phyloP scores from a whole-genome alignment of 306 rosid genomes.

The Astragalus membranaceus region DNA sequence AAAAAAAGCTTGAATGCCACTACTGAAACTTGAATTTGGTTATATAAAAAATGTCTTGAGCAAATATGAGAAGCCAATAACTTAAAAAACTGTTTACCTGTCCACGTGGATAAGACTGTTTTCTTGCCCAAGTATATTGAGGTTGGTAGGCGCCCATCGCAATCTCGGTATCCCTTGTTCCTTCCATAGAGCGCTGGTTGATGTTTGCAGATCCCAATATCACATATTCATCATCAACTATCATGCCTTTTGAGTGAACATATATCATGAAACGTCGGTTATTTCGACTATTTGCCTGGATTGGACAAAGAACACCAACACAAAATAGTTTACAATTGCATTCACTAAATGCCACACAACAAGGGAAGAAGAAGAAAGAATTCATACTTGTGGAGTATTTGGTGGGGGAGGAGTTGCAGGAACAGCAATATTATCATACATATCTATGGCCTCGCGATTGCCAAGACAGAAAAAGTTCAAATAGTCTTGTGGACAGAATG shows the following conservation, averaged over 20 bases:
- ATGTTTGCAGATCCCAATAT: conserved; percentile 96
- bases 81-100: conserved; percentile 44
- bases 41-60: neutral
- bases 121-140: conserved; percentile 72
- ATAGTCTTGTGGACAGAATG: conserved; percentile 83
- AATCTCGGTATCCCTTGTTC: conserved; percentile 98
- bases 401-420: conserved; percentile 59
- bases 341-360: neutral
- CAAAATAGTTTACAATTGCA: conserved; percentile 7
- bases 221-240: conserved; percentile 88
- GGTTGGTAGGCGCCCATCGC: conserved; percentile 99
- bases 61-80: conserved; percentile 6
- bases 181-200: conserved; percentile 98
- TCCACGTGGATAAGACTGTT: conserved; percentile 54
- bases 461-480: conserved; percentile 97
- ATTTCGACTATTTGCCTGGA: conserved; percentile 66
- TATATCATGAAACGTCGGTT: conserved; percentile 89
- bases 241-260: conserved; percentile 98
- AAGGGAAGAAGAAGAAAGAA: neutral
- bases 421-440: conserved; percentile 19
- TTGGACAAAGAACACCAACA: conserved; percentile 32
- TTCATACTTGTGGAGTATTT: conserved; percentile 73
- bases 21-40: neutral
- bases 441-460: conserved; percentile 67
- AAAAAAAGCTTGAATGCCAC: neutral